These are phyloP conservation scores for Wallacemonas sp. DNA, from an alignment of 208 protist species.

Conservation along the genomic window DNA sequence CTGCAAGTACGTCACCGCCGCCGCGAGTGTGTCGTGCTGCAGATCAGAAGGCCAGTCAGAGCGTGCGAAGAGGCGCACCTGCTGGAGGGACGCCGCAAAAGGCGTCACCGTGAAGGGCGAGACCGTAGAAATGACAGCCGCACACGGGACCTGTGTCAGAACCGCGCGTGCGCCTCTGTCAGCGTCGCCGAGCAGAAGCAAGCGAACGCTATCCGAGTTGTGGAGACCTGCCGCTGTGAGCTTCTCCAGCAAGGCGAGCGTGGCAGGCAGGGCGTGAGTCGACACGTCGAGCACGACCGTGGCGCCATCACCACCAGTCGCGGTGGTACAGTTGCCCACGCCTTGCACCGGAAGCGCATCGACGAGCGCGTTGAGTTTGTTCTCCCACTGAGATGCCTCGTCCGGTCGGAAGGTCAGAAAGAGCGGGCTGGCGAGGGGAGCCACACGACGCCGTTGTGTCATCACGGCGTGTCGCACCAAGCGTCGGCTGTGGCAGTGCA, in stretches of 20 bases:
- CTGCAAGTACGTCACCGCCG: constrained; percentile 60
- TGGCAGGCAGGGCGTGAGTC: constrained; percentile 26
- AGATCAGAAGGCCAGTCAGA: constrained; percentile 43
- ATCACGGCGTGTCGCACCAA: constrained; percentile 15
- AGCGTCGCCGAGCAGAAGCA: constrained; percentile 61
- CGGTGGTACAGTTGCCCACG: constrained; percentile 6
- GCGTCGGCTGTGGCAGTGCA: constrained; percentile 8
- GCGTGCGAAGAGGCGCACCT: constrained; percentile 58
- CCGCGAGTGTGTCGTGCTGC: constrained; percentile 43
- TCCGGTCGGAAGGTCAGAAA: constrained; percentile 29
- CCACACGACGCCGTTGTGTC: constrained; percentile 23
- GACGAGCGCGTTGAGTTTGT: constrained; percentile 8
- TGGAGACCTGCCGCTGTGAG: constrained; percentile 16
- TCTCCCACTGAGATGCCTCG: constrained; percentile 15
- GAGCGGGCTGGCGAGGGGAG: constrained; percentile 19
- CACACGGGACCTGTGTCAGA: constrained; percentile 35
- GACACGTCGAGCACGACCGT: constrained; percentile 67
- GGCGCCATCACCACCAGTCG: constrained; percentile 16
- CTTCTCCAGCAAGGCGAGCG: constrained; percentile 37
- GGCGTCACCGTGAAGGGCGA: constrained; percentile 34
- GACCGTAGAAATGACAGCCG: constrained; percentile 43
- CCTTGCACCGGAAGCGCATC: constrained; percentile 16
- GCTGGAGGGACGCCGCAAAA: constrained; percentile 38
- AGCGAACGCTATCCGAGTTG: constrained; percentile 22
- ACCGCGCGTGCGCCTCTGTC: constrained; percentile 20